A percentile compares a stretch with the other conserved stretches of the same genome.
These are phyloP conservation scores for Mycena galopus DNA, from an alignment of 768 basidiomycete genomes.

Conservation along the genomic window DNA sequence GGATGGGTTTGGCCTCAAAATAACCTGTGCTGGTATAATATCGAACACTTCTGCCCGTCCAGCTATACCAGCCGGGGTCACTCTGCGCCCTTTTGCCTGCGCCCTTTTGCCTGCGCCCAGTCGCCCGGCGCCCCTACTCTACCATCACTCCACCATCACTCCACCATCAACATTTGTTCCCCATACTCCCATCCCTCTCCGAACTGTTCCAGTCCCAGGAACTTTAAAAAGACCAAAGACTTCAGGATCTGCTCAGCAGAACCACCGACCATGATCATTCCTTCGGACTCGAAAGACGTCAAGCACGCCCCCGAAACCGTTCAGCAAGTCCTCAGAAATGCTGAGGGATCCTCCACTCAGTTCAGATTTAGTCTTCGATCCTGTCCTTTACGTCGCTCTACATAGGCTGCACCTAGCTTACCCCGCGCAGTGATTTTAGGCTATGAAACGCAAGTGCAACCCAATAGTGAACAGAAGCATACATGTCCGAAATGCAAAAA, in stretches of 20 bases:
- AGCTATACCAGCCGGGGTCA: no score
- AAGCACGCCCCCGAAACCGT: background rate
- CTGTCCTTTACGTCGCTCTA: background rate
- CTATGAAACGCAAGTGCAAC: background rate
- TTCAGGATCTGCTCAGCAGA: background rate
- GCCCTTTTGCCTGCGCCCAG: no score
- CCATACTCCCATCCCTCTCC: no score
- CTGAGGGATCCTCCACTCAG: background rate
- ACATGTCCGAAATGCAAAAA: conserved; percentile 6
- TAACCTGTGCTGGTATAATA: no score
- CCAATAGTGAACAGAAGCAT: background rate
- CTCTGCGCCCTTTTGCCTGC: no score
- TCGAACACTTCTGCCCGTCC: no score
- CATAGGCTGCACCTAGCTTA: background rate
- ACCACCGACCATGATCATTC: background rate
- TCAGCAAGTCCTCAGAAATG: background rate
- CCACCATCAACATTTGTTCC: no score
- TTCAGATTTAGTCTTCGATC: background rate
- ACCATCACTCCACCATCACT: no score
- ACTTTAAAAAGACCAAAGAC: background rate
- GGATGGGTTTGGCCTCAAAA: no score
- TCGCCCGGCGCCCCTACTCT: no score
- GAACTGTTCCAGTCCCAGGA: no score
- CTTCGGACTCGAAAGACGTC: background rate
- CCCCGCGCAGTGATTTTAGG: background rate